phyloP scores from a whole-genome alignment of 441 rosid genomes.

The Populus hybrid region DNA sequence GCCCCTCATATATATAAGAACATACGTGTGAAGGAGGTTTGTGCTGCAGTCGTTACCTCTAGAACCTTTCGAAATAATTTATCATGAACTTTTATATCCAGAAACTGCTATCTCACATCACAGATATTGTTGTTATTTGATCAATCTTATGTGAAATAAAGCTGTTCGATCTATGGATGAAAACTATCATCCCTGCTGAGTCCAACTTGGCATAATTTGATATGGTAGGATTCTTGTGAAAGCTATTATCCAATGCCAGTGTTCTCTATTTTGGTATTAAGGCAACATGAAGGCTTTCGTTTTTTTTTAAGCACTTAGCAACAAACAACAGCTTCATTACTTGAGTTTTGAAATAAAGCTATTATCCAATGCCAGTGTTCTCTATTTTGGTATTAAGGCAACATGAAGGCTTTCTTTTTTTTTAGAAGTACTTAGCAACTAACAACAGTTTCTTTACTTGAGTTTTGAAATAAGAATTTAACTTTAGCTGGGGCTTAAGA shows the following conservation, averaged over 20 bases:
- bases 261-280: slow-evolving; percentile 2
- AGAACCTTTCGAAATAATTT: not conserved
- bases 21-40: slow-evolving; percentile 71
- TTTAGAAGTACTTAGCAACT: not conserved
- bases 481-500: not conserved
- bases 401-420: not conserved
- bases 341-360: not conserved
- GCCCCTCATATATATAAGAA: slow-evolving; percentile 67
- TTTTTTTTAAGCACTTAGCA: not conserved
- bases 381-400: not conserved
- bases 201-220: not conserved
- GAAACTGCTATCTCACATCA: not conserved
- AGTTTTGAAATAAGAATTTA: not conserved
- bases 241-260: not conserved
- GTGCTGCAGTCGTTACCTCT: slow-evolving; percentile 22
- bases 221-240: not conserved
- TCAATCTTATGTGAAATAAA: not conserved
- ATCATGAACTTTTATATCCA: not conserved
- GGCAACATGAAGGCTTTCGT: not conserved
- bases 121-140: not conserved
- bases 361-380: not conserved
- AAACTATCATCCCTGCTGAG: not conserved
- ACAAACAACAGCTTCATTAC: not conserved
- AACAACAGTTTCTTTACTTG: not conserved
- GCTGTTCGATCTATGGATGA: not conserved